Percentiles rank a stretch among this genome's conserved stretches.
Conservation (phyloP, 2,329 filamentous ascomycete genomes). For the Drechslerella coelobrocha region DNA sequence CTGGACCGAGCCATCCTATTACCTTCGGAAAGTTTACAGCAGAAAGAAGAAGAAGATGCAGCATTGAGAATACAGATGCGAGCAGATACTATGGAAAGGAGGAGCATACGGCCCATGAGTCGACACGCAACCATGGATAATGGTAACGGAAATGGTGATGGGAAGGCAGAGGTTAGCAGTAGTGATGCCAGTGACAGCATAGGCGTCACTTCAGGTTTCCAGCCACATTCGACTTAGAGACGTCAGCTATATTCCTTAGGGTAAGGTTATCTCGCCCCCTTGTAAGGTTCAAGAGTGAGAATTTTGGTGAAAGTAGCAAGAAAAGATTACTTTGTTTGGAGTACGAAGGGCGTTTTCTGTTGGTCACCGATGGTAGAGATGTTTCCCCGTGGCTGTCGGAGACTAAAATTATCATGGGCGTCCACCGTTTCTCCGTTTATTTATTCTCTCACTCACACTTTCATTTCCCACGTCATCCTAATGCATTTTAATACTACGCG, state of each 20-base stretch:
- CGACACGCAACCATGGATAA: constrained; percentile 16
- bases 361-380: neutral
- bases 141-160: constrained; percentile 1
- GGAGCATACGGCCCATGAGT: constrained; percentile 37
- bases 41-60: constrained; percentile 66
- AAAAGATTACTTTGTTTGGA: constrained; percentile 11
- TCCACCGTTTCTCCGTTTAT: neutral
- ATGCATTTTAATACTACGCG: no score
- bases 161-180: constrained; percentile 6
- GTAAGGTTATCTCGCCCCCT: constrained; percentile 16
- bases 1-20: constrained; percentile 74
- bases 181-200: neutral
- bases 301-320: neutral
- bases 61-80: constrained; percentile 58
- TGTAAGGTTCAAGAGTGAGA: neutral
- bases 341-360: constrained; percentile 29
- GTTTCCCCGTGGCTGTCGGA: neutral
- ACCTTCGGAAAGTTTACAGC: constrained; percentile 69
- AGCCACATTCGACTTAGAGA: constrained; percentile 31
- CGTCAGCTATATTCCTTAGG: constrained; percentile 30
- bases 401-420: neutral
- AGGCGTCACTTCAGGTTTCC: constrained; percentile 27
- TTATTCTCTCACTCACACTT: no score
- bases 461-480: no score
- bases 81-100: constrained; percentile 33